Base-by-base conservation (phyloP, 2,329 filamentous ascomycete species). In the Hypoxylon sp. region DNA sequence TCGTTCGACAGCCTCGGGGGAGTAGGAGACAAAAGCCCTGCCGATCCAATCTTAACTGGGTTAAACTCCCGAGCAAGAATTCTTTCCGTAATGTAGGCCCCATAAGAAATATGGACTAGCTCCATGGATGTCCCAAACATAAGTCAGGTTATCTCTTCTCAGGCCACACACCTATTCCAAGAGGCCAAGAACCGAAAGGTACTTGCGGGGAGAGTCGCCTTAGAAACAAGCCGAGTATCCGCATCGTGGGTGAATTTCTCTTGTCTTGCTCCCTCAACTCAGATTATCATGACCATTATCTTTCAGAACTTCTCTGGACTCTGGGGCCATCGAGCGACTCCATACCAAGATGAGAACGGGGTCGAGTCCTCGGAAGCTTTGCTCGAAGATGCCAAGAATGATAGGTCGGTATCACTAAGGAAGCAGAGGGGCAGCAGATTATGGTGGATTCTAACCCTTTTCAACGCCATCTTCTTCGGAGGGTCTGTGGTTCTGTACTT, bases 321-420 rank as follows among this genome's bases (percentile, higher is more conserved):
- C 4, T 51, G 57, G 52, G 13, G 17, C 32, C 39, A 17, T n/a
- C 35, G 2, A 13, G 17, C 7, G 6, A 42, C 21, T 56, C 24
- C 27, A 54, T 65, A 53, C 47, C 19, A 6, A 48, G 17, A 32
- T 24, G 54, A 59, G 11, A 62, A 65, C 11, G 3, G 4, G 11
- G 42, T 46, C 15, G 54, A 63, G 17, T 62, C 50, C 48, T 62
- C 54, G n/a, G 58, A 63, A 27, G 53, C 58, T 52, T 29, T 69
- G 7, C 66, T 65, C 6, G 47, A 58, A 37, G 55, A 57, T 6
- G n/a, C 21, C 17, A 32, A 57, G 6, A 50, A n/a, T 13, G 6
- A 27, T 15, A 3, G 1, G 11, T 10, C 17, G 6, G 15, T 4
- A n/a, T n/a, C 31, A 8, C 11, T 11, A 6, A 61, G 6, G 24